Evolutionary conservation across 2,329 filamentous ascomycete species (phyloP), one percentile per base, ranked within the genome.

Genomic region (Coniochaeta sp.): DNA sequence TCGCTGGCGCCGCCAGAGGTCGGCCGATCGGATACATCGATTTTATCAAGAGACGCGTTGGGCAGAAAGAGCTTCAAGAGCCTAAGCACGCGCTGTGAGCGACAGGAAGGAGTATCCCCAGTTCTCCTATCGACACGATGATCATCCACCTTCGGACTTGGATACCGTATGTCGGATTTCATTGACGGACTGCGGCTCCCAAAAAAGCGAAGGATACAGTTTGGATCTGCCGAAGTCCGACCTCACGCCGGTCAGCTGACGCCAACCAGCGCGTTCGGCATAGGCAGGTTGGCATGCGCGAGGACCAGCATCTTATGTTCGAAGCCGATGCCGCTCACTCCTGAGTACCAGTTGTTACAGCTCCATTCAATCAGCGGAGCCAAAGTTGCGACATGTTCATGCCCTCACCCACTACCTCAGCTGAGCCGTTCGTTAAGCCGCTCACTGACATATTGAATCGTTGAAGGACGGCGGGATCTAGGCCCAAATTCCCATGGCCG

Each of bases 21-120:
- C 86, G 89, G 67, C 84, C 80, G 59, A 84, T 93, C 36, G 85
- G 85, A 22, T 96, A 96, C 71, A 77, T 96, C 63, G 86, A 91
- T 61, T 89, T 86, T 66, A 67, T 88, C 59, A 76, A 81, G 65
- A 77, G 79, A 63, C 77, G 77, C 56, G 69, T 77, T 59, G 71
- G 72, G 24, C 24, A n/a, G 12, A 31, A 31, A 31, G 47, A 5
- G 19, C 12, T 52, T 9, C 2, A 52, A 14, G 47, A n/a, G 26
- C 22, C 47, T 52, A 14, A 52, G 22, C 47, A 31, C 26, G 47
- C 22, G 12, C 47, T 24, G 24, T 52, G 47, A 52, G 22, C n/a
- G 47, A 9, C 47, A 28, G 24, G 12, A 6, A 1, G 14, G 22
- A 28, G 12, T 3, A 28, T 52, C 31, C 16, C 47, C 16, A 40